Evolutionary conservation across 306 rosid species (phyloP).

Genomic region (Abrus precatorius): DNA sequence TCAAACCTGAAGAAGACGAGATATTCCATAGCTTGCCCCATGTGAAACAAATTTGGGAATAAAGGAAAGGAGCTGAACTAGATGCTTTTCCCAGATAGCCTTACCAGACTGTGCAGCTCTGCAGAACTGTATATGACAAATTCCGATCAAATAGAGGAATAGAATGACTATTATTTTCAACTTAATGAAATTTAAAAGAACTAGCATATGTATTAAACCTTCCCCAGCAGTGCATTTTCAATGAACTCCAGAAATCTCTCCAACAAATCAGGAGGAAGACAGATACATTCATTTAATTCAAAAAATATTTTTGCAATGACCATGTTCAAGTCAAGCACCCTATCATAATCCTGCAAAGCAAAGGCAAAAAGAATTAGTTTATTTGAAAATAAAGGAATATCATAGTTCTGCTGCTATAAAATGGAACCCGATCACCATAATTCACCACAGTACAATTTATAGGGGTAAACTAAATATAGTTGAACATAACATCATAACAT

Average conservation of each 20-base stretch:
- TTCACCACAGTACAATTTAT: conserved; percentile 2
- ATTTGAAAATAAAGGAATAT: conserved; percentile 43
- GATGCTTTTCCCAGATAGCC: conserved; percentile 66
- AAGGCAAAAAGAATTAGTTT: conserved; percentile 26
- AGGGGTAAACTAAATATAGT: conserved; percentile 2
- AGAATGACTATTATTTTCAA: conserved; percentile 37
- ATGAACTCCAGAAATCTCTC: conserved; percentile 77
- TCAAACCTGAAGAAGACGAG: conserved; percentile 87
- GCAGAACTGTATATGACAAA: conserved; percentile 58
- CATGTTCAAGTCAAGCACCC: conserved; percentile 70
- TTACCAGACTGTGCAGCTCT: conserved; percentile 58
- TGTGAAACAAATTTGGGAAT: conserved; percentile 74
- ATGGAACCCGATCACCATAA: background rate
- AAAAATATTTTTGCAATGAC: conserved; percentile 73
- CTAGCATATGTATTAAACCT: conserved; percentile 64
- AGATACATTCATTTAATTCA: conserved; percentile 67
- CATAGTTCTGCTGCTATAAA: conserved; percentile 13
- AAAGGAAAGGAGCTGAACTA: conserved; percentile 76
- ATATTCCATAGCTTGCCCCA: conserved; percentile 63
- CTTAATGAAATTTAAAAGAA: conserved; percentile 26
- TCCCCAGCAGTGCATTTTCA: conserved; percentile 74
- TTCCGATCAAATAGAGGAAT: conserved; percentile 22
- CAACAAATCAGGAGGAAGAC: conserved; percentile 62
- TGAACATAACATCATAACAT: conserved; percentile 12
- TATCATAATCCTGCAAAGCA: conserved; percentile 69